Evolutionary conservation across 768 basidiomycete species (phyloP).

Genomic region (Xerocomellus chrysenteron): DNA sequence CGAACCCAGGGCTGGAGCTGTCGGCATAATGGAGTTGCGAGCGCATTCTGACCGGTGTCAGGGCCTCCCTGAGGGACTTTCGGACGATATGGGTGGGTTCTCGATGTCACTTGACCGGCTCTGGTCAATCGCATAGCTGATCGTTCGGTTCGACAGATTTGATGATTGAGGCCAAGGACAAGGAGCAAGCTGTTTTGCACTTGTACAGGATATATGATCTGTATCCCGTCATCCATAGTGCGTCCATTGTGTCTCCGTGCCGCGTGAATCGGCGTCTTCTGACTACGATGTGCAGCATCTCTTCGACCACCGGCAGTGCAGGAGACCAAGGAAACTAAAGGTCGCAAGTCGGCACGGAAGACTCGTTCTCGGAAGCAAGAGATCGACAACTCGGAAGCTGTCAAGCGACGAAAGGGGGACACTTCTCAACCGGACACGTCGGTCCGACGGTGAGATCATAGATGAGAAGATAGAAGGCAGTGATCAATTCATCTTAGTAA

Average conservation of each 20-base stretch:
- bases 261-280: neutral
- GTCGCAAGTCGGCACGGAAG: constrained; percentile 38
- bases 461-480: neutral
- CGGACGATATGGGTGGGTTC: constrained; percentile 61
- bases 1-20: constrained; percentile 84
- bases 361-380: constrained; percentile 26
- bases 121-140: neutral
- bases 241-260: constrained; percentile 10
- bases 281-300: constrained; percentile 19
- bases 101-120: neutral
- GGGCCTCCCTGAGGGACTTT: constrained; percentile 58
- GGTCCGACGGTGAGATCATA: too few relatives aligned
- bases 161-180: constrained; percentile 94
- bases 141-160: constrained; percentile 48
- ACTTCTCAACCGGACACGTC: too few relatives aligned
- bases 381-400: constrained; percentile 28
- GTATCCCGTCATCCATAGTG: constrained; percentile 60
- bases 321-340: constrained; percentile 43
- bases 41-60: constrained; percentile 87
- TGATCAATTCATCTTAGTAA: too few relatives aligned
- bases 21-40: constrained; percentile 78
- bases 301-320: constrained; percentile 44
- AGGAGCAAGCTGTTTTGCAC: constrained; percentile 91
- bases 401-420: neutral
- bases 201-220: constrained; percentile 76